These are phyloP conservation scores for Calonectria montana DNA, from an alignment of 2,329 filamentous ascomycete genomes.

Conservation along the genomic window DNA sequence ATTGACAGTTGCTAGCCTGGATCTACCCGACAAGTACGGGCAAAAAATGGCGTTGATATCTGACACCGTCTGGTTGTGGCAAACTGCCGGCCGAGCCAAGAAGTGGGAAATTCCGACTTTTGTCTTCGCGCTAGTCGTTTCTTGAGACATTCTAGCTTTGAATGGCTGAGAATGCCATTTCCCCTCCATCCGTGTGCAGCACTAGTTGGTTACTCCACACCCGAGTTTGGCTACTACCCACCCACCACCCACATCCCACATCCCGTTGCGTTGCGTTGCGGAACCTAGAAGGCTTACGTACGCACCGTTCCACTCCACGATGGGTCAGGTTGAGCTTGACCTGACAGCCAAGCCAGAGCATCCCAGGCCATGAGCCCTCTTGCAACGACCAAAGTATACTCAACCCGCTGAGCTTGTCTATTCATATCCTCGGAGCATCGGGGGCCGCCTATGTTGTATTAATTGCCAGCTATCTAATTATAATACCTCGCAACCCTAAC, in stretches of 20 bases:
- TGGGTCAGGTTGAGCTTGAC: conserved; percentile 27
- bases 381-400: not conserved
- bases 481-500: not conserved
- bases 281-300: conserved; percentile 39
- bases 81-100: conserved; percentile 34
- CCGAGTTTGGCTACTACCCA: conserved; percentile 25
- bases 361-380: conserved; percentile 23
- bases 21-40: not conserved
- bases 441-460: not conserved
- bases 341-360: conserved; percentile 9
- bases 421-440: not conserved
- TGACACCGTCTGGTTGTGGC: conserved; percentile 2
- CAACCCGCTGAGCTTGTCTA: not conserved
- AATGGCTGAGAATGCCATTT: conserved; percentile 31
- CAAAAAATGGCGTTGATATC: not conserved
- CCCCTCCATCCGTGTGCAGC: conserved; percentile 17
- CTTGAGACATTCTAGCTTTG: conserved; percentile 44
- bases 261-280: conserved; percentile 29
- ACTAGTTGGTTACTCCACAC: conserved; percentile 21
- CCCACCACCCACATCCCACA: conserved; percentile 31
- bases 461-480: not conserved
- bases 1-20: not conserved
- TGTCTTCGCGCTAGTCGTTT: conserved; percentile 38
- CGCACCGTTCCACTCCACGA: conserved; percentile 36
- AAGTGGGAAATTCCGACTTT: conserved; percentile 31